Percentiles rank a stretch among this genome's conserved stretches.
phyloP scores from a whole-genome alignment of 192 early-diverging fungal genomes.

The Dissophora globulifera region DNA sequence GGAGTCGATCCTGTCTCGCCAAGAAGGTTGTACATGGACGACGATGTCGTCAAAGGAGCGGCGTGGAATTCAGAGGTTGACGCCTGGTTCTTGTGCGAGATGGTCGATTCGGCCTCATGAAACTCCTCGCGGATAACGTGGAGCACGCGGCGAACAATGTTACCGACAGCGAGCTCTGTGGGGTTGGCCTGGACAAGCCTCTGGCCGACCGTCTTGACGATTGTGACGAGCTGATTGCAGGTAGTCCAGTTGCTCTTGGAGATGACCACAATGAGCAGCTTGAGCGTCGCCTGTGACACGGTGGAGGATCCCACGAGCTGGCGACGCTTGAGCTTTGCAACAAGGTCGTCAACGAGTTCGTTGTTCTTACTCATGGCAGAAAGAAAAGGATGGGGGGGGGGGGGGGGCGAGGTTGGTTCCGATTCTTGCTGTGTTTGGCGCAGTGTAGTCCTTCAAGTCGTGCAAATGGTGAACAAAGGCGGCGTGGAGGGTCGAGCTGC shows the following conservation, averaged over 20 bases:
- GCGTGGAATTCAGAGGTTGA: slow-evolving; percentile 38
- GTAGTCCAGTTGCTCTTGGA: slow-evolving; percentile 79
- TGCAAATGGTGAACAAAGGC: too few relatives aligned
- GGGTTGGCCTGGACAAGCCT: slow-evolving; percentile 82
- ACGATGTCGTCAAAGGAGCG: slow-evolving; percentile 50
- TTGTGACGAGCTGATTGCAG: slow-evolving; percentile 64
- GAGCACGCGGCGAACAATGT: slow-evolving; percentile 86
- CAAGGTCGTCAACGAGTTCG: slow-evolving; percentile 61
- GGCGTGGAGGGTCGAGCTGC: too few relatives aligned
- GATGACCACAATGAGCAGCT: slow-evolving; percentile 80
- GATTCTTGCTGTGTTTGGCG: not conserved
- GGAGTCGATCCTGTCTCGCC: slow-evolving; percentile 61
- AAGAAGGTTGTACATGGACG: slow-evolving; percentile 73
- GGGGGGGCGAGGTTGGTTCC: too few relatives aligned
- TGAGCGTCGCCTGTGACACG: slow-evolving; percentile 77
- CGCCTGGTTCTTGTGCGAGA: slow-evolving; percentile 13
- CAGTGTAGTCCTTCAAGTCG: too few relatives aligned
- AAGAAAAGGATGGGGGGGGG: too few relatives aligned
- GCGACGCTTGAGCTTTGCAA: slow-evolving; percentile 66
- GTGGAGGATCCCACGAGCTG: slow-evolving; percentile 74
- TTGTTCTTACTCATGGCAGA: slow-evolving; percentile 51
- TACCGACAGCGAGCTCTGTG: slow-evolving; percentile 86
- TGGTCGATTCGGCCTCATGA: slow-evolving; percentile 49
- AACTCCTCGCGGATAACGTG: slow-evolving; percentile 84
- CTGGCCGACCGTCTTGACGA: slow-evolving; percentile 77